Conservation (phyloP, 202 grass and related monocot species). For the Schoenoplectus tabernaemontani region DNA sequence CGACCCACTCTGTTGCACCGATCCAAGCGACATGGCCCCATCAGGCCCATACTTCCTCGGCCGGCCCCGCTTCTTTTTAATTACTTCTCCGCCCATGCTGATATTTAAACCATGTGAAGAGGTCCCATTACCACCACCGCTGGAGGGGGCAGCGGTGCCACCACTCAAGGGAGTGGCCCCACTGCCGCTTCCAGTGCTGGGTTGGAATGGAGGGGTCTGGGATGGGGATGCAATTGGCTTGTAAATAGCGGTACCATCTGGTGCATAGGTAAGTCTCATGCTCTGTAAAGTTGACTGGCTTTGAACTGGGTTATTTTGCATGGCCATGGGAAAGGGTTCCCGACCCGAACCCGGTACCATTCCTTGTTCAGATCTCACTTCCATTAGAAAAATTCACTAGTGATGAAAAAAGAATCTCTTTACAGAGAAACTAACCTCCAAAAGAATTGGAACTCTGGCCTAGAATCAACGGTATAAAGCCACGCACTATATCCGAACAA, state of each 20-base stretch:
- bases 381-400: constrained; percentile 37
- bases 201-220: constrained; percentile 32
- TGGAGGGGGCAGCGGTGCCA: background rate
- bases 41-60: constrained; percentile 91
- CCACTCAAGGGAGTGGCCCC: constrained; percentile 25
- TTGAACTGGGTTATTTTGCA: constrained; percentile 53
- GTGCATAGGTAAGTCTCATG: constrained; percentile 65
- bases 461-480: constrained; percentile 2
- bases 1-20: constrained; percentile 25
- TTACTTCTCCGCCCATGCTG: constrained; percentile 35
- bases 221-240: constrained; percentile 43
- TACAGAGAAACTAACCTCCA: constrained; percentile 2
- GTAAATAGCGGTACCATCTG: constrained; percentile 77
- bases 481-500: constrained; percentile 1
- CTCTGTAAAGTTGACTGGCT: constrained; percentile 53
- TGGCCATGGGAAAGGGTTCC: constrained; percentile 48
- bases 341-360: constrained; percentile 46
- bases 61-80: constrained; percentile 83
- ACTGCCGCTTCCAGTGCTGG: constrained; percentile 21
- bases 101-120: constrained; percentile 30
- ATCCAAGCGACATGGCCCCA: constrained; percentile 55
- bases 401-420: background rate
- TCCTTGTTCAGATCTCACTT: constrained; percentile 85
- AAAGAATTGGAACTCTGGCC: background rate
- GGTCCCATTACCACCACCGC: constrained; percentile 33